These are phyloP conservation scores for Aspergillus sp. DNA, from an alignment of 2,329 filamentous ascomycete species.

Conservation along the genomic window DNA sequence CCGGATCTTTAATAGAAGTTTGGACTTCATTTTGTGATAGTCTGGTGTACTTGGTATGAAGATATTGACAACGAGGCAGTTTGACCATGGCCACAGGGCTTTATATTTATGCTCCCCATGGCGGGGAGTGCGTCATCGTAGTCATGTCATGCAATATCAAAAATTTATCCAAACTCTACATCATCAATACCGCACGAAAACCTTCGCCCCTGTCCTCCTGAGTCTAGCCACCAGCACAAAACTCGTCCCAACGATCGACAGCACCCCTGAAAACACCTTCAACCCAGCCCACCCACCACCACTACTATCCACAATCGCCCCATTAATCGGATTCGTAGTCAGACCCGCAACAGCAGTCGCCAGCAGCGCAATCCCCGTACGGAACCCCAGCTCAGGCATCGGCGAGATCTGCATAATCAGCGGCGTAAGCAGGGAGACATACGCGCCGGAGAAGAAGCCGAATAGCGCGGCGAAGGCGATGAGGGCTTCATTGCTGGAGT, in stretches of 20 bases:
- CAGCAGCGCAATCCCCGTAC: slow-evolving; percentile 62
- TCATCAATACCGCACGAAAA: slow-evolving; percentile 21
- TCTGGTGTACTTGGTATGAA: too few relatives aligned
- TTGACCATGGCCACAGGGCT: too few relatives aligned
- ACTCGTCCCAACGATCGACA: slow-evolving; percentile 41
- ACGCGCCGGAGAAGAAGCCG: slow-evolving; percentile 65
- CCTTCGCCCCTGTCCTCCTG: not conserved
- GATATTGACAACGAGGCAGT: too few relatives aligned
- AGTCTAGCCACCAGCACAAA: not conserved
- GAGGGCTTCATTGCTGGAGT: slow-evolving; percentile 53
- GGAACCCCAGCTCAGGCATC: slow-evolving; percentile 64
- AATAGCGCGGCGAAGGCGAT: slow-evolving; percentile 64
- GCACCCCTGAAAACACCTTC: slow-evolving; percentile 64
- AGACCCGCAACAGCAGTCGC: slow-evolving; percentile 62
- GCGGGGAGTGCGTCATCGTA: too few relatives aligned
- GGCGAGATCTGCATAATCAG: slow-evolving; percentile 64
- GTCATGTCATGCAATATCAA: too few relatives aligned
- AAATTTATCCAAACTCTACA: too few relatives aligned
- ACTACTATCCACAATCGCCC: slow-evolving; percentile 53
- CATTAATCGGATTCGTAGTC: slow-evolving; percentile 65
- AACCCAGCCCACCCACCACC: slow-evolving; percentile 56
- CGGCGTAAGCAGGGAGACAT: slow-evolving; percentile 60
- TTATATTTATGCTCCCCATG: too few relatives aligned
- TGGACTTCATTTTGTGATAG: too few relatives aligned
- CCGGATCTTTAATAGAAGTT: too few relatives aligned